Base-by-base conservation (phyloP, 2,329 filamentous ascomycete species). In the Stachybotrys chlorohalonatus region DNA sequence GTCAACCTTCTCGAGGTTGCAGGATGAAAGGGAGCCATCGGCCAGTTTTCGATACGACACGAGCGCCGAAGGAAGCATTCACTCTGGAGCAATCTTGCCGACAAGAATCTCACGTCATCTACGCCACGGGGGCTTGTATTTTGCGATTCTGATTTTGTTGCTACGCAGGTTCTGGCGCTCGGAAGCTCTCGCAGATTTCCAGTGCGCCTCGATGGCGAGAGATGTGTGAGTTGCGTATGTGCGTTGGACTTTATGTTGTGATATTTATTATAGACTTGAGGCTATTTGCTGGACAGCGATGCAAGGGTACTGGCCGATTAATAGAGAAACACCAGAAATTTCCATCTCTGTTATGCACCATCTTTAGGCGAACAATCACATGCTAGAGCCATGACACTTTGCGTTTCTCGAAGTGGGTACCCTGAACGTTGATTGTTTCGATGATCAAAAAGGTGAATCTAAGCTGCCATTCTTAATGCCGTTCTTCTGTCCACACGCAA, bases 1-100 rank as follows among this genome's bases (percentile, higher is more conserved):
- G 72, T 66, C 68, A 67, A 71, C 68, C 67, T 70, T 71, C 55
- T 58, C 51, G 31, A 59, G 53, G 53, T 58, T 56, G 57, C 36
- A 13, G 13, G 36, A 42, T 42, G 36, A 3, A 42, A 42, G 5
- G 36, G 36, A 42, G 36, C 6, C 36, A 24, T 24, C 13, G 36
- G 8, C 36, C 36, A 5, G 36, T 9, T 42, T 42, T 42, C 36
- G 36, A 42, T 42, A 42, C 9, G 13, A 42, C 13, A 42, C 13
- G 36, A 13, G 36, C 36, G 8, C 36, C 2, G 5, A 13, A 13
- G 36, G 13, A 42, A 42, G 13, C 9, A 42, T 9, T 13, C 13
- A 13, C 36, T 42, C 36, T 13, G 36, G 13, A 42, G 36, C 36
- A 42, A 42, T 42, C 13, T 42, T 9, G 36, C 36, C 36, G 9